Percentiles rank a stretch among this genome's conserved stretches.
These are phyloP conservation scores for Aspergillus heteromorphus DNA, from an alignment of 495 filamentous ascomycete genomes.

Conservation along the genomic window DNA sequence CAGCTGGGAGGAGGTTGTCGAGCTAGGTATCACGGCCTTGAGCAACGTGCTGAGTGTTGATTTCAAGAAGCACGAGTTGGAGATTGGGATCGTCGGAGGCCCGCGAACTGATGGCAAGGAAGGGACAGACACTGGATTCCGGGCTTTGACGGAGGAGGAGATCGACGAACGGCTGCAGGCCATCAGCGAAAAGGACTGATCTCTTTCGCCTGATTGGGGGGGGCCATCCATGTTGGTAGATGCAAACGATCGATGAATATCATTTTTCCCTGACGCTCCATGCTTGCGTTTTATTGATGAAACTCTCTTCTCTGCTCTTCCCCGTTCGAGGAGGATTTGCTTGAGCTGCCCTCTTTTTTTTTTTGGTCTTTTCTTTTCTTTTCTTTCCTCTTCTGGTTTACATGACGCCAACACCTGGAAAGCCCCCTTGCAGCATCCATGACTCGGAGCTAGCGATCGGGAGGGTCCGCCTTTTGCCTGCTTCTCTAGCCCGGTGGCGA, in stretches of 20 bases:
- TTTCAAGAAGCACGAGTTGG: slow-evolving; percentile 98
- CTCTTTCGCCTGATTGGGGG: slow-evolving; percentile 1
- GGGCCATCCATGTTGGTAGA: slow-evolving; percentile 15
- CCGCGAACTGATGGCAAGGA: slow-evolving; percentile 73
- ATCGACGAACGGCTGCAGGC: slow-evolving; percentile 97
- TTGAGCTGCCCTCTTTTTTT: slow-evolving; percentile 13
- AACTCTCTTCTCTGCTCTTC: not conserved
- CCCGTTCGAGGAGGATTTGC: not conserved
- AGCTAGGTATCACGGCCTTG: slow-evolving; percentile 87
- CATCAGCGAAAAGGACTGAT: slow-evolving; percentile 95
- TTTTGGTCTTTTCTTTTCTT: slow-evolving; percentile 16
- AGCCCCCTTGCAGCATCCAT: slow-evolving; percentile 4
- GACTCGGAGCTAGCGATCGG: not conserved
- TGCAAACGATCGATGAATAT: slow-evolving; percentile 18
- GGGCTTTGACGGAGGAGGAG: slow-evolving; percentile 90
- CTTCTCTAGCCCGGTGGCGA: slow-evolving; percentile 15
- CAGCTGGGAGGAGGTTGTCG: slow-evolving; percentile 95
- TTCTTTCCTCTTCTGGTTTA: slow-evolving; percentile 10
- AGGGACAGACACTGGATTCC: slow-evolving; percentile 70
- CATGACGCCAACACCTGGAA: slow-evolving; percentile 2
- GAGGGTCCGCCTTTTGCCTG: not conserved
- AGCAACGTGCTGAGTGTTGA: slow-evolving; percentile 96
- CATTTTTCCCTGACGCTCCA: slow-evolving; percentile 1
- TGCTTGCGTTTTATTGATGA: not conserved
- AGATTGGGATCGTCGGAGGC: slow-evolving; percentile 93